Evolutionary conservation across 306 rosid genomes (phyloP).

Genomic region (Quillaja saponaria): DNA sequence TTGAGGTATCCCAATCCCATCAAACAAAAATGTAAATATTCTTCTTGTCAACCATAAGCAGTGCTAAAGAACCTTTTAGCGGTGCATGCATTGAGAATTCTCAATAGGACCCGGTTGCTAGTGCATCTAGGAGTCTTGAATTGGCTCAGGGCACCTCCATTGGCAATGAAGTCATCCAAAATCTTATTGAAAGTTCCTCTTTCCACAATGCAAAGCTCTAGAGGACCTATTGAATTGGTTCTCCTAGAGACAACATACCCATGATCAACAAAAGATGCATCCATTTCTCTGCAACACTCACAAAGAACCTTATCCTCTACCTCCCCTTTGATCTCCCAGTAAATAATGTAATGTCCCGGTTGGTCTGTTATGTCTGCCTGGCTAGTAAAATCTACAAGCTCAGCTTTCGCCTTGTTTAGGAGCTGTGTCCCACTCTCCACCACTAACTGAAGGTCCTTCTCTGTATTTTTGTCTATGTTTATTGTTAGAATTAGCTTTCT

Average conservation of each 20-base stretch:
- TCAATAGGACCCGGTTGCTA: constrained; percentile 45
- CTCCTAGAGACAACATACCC: constrained; percentile 84
- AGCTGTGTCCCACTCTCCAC: constrained; percentile 68
- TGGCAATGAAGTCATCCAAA: constrained; percentile 61
- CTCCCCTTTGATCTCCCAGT: constrained; percentile 86
- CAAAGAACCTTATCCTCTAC: constrained; percentile 49
- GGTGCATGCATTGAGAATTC: constrained; percentile 54
- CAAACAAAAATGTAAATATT: neutral
- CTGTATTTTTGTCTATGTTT: constrained; percentile 89
- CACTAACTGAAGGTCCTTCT: constrained; percentile 81
- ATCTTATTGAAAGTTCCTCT: constrained; percentile 77
- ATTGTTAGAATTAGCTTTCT: constrained; percentile 69
- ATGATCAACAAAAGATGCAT: constrained; percentile 65
- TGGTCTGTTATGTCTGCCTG: constrained; percentile 48
- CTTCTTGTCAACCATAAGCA: constrained; percentile 43
- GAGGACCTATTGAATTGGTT: constrained; percentile 71
- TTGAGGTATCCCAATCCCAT: no score
- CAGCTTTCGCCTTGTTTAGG: constrained; percentile 49
- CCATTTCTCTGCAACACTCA: constrained; percentile 76
- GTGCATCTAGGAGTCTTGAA: constrained; percentile 97
- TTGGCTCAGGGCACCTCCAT: constrained; percentile 77
- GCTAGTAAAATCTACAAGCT: constrained; percentile 81
- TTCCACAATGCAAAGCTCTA: constrained; percentile 68
- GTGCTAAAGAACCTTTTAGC: constrained; percentile 51
- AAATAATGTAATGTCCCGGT: constrained; percentile 77